Evolutionary conservation across 495 filamentous ascomycete species (phyloP).

Genomic region (Xylaria castorea): DNA sequence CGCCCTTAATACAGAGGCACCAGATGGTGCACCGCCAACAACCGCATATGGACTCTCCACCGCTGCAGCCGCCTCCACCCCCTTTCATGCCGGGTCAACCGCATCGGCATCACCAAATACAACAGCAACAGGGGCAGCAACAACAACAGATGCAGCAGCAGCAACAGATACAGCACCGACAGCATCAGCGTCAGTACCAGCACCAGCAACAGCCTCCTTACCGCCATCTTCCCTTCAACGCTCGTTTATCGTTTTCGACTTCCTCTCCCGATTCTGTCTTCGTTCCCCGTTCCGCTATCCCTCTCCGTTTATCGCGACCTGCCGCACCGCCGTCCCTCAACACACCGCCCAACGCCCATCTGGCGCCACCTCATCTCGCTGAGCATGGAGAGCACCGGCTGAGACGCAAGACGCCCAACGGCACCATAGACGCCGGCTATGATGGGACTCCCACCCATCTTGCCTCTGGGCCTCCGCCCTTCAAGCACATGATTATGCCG

Average conservation of each 20-base stretch:
- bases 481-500: conserved; percentile 87
- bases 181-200: neutral
- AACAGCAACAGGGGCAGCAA: neutral
- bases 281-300: conserved; percentile 44
- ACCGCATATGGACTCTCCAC: conserved; percentile 43
- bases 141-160: neutral
- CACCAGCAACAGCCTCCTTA: conserved; percentile 7
- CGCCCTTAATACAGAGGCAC: conserved; percentile 56
- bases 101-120: conserved; percentile 21
- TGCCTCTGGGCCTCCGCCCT: conserved; percentile 74
- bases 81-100: conserved; percentile 36
- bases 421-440: conserved; percentile 91
- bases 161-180: neutral
- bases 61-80: conserved; percentile 41
- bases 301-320: conserved; percentile 50
- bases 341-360: conserved; percentile 40
- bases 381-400: conserved; percentile 75
- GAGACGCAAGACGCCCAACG: conserved; percentile 91
- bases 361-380: conserved; percentile 45
- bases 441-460: conserved; percentile 84
- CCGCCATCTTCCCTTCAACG: conserved; percentile 17
- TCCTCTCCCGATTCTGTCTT: conserved; percentile 32
- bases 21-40: conserved; percentile 52
- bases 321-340: conserved; percentile 33
- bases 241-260: conserved; percentile 26